phyloP scores from a whole-genome alignment of 2,329 filamentous ascomycete genomes.

The Elsinoe perseae region DNA sequence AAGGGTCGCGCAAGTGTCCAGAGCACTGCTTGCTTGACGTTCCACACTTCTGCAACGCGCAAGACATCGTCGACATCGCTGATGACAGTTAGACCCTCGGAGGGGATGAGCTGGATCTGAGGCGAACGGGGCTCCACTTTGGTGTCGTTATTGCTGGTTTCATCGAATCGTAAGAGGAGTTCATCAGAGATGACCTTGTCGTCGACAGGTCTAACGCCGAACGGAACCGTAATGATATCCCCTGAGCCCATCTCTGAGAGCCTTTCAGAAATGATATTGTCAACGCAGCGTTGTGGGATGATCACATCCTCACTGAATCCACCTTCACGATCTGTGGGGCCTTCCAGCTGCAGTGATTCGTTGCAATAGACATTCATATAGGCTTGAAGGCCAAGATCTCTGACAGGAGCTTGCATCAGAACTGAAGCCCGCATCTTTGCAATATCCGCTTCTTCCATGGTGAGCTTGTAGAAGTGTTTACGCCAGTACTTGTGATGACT shows the following conservation, averaged over 20 bases:
- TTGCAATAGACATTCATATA: neutral
- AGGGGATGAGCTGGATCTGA: conserved; percentile 17
- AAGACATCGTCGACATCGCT: conserved; percentile 26
- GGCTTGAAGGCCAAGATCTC: neutral
- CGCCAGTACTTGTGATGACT: conserved; percentile 34
- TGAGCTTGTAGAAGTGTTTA: conserved; percentile 30
- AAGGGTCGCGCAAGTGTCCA: conserved; percentile 20
- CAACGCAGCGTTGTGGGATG: neutral
- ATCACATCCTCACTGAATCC: conserved; percentile 15
- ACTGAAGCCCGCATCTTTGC: neutral
- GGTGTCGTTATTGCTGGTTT: neutral
- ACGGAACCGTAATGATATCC: neutral
- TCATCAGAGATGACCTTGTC: neutral
- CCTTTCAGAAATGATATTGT: neutral
- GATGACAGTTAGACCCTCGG: conserved; percentile 22
- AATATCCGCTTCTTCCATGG: neutral
- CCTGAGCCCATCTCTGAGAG: neutral
- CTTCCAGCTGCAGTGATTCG: neutral
- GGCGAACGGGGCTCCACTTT: neutral
- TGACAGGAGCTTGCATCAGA: conserved; percentile 12
- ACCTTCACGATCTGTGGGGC: conserved; percentile 15
- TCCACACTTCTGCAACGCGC: conserved; percentile 23
- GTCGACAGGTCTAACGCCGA: neutral
- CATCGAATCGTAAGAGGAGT: neutral
- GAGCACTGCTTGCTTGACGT: conserved; percentile 20